Percentiles rank a stretch among this genome's conserved stretches.
These are phyloP conservation scores for Millerozyma miso DNA, from an alignment of 805 yeast species.

Conservation along the genomic window DNA sequence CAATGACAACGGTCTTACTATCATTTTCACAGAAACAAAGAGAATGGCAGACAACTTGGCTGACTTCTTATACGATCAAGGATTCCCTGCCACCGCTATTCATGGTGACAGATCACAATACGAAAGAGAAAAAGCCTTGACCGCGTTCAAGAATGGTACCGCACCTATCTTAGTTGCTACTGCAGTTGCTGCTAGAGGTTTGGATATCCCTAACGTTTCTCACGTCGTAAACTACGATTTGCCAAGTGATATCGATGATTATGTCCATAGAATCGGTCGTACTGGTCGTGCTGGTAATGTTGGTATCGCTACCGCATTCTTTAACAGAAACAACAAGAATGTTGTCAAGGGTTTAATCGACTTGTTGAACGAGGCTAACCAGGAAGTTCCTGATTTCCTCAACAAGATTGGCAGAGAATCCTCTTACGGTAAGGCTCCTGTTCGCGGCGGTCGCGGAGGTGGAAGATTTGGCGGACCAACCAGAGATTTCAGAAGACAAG, in stretches of 20 bases:
- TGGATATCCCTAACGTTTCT: constrained; percentile 98
- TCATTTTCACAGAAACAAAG: constrained; percentile 96
- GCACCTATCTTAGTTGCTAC: constrained; percentile 97
- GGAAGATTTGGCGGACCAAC: constrained; percentile 33
- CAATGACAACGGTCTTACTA: constrained; percentile 78
- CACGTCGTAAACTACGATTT: constrained; percentile 97
- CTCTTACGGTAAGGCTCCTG: constrained; percentile 43
- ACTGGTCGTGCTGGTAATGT: constrained; percentile 99
- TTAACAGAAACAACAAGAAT: constrained; percentile 92
- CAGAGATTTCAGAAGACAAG: constrained; percentile 52
- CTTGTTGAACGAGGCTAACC: constrained; percentile 91
- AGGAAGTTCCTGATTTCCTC: constrained; percentile 92
- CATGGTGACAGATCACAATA: constrained; percentile 98
- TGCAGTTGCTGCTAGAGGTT: constrained; percentile 99
- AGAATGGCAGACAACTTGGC: constrained; percentile 96
- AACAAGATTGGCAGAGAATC: constrained; percentile 75
- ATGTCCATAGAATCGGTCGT: constrained; percentile 99
- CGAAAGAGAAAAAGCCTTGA: constrained; percentile 97
- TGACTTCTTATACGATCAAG: constrained; percentile 82
- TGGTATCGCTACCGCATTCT: constrained; percentile 97
- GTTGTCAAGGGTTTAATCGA: constrained; percentile 84
- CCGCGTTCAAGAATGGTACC: constrained; percentile 86
- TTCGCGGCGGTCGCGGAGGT: constrained; percentile 31
- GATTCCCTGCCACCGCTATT: constrained; percentile 95
- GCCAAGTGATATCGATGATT: constrained; percentile 96